Evolutionary conservation across 177 flowering plant genomes (phyloP).

Genomic region (Telopea speciosissima): DNA sequence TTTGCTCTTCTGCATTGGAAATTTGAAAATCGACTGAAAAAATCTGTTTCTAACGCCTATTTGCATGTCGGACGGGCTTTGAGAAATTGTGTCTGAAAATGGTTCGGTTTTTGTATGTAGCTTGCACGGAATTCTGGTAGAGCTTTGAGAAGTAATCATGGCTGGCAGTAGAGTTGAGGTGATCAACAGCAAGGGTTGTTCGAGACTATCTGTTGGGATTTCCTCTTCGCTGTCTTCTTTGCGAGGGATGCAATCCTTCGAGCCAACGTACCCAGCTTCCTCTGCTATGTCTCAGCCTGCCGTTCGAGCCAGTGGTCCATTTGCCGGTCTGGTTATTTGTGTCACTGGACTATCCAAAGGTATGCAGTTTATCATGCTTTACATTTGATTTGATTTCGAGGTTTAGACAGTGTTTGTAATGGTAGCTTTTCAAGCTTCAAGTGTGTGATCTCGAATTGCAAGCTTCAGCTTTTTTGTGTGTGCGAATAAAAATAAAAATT

Average conservation of each 20-base stretch:
- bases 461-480: neutral
- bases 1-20: neutral
- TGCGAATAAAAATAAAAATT: too few relatives aligned
- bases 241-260: conserved; percentile 26
- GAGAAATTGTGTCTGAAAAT: neutral
- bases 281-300: conserved; percentile 21
- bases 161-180: conserved; percentile 37
- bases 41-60: neutral
- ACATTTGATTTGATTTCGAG: neutral
- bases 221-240: conserved; percentile 30
- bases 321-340: conserved; percentile 75
- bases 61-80: neutral
- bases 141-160: conserved; percentile 10
- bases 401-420: neutral
- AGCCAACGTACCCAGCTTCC: conserved; percentile 38
- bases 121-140: neutral
- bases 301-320: conserved; percentile 41
- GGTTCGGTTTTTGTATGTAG: neutral
- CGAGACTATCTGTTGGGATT: conserved; percentile 38
- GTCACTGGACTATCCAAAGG: conserved; percentile 96
- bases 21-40: neutral
- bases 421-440: neutral
- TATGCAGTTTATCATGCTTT: conserved; percentile 10
- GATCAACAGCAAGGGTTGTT: conserved; percentile 52
- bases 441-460: neutral